phyloP scores from a whole-genome alignment of 805 yeast genomes.

The Saitoella complicata region DNA sequence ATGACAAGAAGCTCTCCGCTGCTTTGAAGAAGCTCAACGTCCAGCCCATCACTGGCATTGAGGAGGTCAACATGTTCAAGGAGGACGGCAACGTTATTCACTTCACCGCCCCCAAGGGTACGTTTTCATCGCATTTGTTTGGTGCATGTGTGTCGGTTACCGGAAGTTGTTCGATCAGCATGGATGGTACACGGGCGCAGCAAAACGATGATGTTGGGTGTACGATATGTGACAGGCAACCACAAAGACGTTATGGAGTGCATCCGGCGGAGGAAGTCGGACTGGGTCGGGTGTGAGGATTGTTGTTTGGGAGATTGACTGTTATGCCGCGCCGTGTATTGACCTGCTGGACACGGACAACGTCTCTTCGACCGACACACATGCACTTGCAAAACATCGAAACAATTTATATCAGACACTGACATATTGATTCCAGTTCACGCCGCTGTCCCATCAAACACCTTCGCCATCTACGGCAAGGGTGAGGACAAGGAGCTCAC shows the following conservation, averaged over 20 bases:
- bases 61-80: slow-evolving; percentile 94
- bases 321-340: too few relatives aligned
- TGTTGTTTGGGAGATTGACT: background rate
- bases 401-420: too few relatives aligned
- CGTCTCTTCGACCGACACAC: too few relatives aligned
- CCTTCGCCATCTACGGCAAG: slow-evolving; percentile 87
- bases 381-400: too few relatives aligned
- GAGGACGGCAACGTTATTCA: slow-evolving; percentile 93
- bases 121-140: slow-evolving; percentile 1
- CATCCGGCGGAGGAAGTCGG: too few relatives aligned
- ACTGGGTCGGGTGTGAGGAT: background rate
- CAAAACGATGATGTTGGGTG: too few relatives aligned
- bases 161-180: background rate
- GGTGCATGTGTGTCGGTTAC: background rate
- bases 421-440: slow-evolving; percentile 37
- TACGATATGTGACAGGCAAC: too few relatives aligned
- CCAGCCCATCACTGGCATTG: slow-evolving; percentile 73
- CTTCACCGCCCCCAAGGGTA: slow-evolving; percentile 73
- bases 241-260: too few relatives aligned
- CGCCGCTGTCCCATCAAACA: slow-evolving; percentile 78
- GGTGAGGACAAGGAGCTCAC: slow-evolving; percentile 85
- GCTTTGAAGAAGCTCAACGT: slow-evolving; percentile 80
- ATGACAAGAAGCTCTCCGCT: slow-evolving; percentile 80
- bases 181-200: too few relatives aligned
- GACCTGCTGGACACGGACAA: too few relatives aligned